A percentile compares a stretch with the other conserved stretches of the same genome.
Conservation (phyloP, 805 yeast species). For the Tetrapisispora namnaoensis region DNA sequence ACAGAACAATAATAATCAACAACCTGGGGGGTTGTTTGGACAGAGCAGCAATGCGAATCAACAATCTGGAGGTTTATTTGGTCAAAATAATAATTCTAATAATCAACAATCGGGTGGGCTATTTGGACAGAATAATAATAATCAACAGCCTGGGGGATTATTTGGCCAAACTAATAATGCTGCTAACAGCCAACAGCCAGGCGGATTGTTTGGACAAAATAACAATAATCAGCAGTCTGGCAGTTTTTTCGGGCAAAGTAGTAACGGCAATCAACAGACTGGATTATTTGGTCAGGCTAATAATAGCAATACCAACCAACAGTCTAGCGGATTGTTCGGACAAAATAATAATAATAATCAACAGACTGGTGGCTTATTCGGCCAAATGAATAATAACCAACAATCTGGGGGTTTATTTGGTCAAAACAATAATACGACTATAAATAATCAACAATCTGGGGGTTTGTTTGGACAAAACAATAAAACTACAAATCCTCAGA, state of each 20-base stretch:
- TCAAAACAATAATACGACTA: conserved; percentile 9
- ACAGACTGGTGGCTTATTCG: conserved; percentile 27
- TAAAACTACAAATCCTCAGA: conserved; percentile 8
- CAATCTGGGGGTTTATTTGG: conserved; percentile 5
- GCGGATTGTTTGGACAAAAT: conserved; percentile 27
- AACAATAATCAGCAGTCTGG: conserved; percentile 7
- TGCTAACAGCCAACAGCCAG: conserved; percentile 13
- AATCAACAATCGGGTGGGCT: conserved; percentile 4
- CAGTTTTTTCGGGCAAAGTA: conserved; percentile 6
- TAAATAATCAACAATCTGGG: conserved; percentile 19
- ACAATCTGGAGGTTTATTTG: conserved; percentile 20
- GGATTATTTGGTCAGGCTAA: conserved; percentile 30
- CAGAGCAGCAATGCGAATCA: conserved; percentile 17
- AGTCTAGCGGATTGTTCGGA: conserved; percentile 28
- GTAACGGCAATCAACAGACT: conserved; percentile 12
- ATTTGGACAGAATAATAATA: conserved; percentile 4
- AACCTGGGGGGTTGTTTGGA: conserved; percentile 35
- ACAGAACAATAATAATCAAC: conserved; percentile 6
- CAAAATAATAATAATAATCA: conserved; percentile 10
- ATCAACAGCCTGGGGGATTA: conserved; percentile 21
- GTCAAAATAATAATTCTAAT: conserved; percentile 10
- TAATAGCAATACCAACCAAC: conserved; percentile 7
- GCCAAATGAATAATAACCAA: conserved; percentile 11
- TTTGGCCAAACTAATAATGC: conserved; percentile 31
- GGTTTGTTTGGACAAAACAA: conserved; percentile 30